Conservation (phyloP, 176 grass and related monocot genomes). For the Avena insularis region DNA sequence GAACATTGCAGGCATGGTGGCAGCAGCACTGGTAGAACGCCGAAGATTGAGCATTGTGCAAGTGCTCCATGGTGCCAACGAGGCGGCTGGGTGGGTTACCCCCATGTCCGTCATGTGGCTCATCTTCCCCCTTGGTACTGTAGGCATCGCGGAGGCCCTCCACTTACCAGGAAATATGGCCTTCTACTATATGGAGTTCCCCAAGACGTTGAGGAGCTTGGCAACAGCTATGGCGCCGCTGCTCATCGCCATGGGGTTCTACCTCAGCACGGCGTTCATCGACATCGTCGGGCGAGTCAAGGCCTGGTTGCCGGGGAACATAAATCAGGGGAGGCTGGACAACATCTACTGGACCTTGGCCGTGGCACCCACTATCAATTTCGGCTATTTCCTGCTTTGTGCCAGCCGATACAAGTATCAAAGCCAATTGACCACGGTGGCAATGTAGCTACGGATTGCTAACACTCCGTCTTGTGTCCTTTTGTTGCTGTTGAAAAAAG, state of each 20-base stretch:
- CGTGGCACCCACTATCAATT: slow-evolving; percentile 35
- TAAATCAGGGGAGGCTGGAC: slow-evolving; percentile 58
- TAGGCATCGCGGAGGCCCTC: slow-evolving; percentile 46
- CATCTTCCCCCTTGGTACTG: slow-evolving; percentile 41
- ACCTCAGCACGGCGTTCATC: slow-evolving; percentile 57
- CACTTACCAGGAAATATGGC: slow-evolving; percentile 56
- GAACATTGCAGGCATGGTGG: slow-evolving; percentile 38
- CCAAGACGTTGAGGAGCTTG: slow-evolving; percentile 49
- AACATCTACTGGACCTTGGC: slow-evolving; percentile 59
- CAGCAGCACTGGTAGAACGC: slow-evolving; percentile 55
- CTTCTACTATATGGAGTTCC: slow-evolving; percentile 65
- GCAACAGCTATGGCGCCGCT: slow-evolving; percentile 52
- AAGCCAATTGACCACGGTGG: not conserved
- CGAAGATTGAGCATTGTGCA: slow-evolving; percentile 31
- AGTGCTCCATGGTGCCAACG: slow-evolving; percentile 21
- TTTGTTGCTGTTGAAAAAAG: too few relatives aligned
- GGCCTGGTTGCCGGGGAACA: slow-evolving; percentile 53
- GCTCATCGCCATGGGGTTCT: slow-evolving; percentile 51
- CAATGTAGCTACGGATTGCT: not conserved
- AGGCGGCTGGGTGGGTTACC: slow-evolving; percentile 34
- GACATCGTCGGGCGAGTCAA: slow-evolving; percentile 39
- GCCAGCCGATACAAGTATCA: slow-evolving; percentile 53
- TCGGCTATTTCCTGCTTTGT: slow-evolving; percentile 59
- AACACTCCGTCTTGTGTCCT: too few relatives aligned
- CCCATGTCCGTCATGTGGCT: slow-evolving; percentile 69